These are phyloP conservation scores for Ophiostoma novo-ulmi DNA, from an alignment of 2,329 filamentous ascomycete species.

Conservation along the genomic window DNA sequence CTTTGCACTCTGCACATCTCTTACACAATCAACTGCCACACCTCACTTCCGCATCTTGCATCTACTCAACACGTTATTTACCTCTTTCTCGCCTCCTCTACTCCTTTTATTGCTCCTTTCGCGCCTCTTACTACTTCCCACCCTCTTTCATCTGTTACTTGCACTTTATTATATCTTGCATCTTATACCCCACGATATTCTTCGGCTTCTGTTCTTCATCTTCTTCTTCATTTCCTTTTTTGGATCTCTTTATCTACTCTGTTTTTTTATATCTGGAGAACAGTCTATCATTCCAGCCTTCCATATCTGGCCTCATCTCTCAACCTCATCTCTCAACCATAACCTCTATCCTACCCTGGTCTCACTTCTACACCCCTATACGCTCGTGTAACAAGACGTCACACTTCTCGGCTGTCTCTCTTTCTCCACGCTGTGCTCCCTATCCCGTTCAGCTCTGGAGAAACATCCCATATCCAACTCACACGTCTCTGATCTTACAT, in stretches of 20 bases:
- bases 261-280: not conserved
- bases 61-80: not conserved
- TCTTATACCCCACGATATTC: slow-evolving; percentile 12
- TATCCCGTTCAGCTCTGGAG: not conserved
- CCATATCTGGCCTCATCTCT: not conserved
- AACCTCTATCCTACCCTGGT: not conserved
- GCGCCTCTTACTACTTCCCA: not conserved
- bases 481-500: not conserved
- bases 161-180: slow-evolving; percentile 7
- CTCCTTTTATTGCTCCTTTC: not conserved
- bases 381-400: slow-evolving; percentile 5
- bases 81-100: slow-evolving; percentile 5
- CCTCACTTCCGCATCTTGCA: not conserved
- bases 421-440: not conserved
- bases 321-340: not conserved
- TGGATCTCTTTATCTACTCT: not conserved
- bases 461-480: not conserved
- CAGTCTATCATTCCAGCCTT: not conserved
- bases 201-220: slow-evolving; percentile 7
- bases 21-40: not conserved
- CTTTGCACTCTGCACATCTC: not conserved
- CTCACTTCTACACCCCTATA: slow-evolving; percentile 2
- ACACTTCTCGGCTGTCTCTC: slow-evolving; percentile 8
- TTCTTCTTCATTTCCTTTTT: slow-evolving; percentile 15
- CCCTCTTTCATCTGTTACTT: not conserved